Percentiles rank a stretch among this genome's conserved stretches.
Evolutionary conservation across 176 grass and related monocot species (phyloP).

Genomic region (Melocanna baccifera): DNA sequence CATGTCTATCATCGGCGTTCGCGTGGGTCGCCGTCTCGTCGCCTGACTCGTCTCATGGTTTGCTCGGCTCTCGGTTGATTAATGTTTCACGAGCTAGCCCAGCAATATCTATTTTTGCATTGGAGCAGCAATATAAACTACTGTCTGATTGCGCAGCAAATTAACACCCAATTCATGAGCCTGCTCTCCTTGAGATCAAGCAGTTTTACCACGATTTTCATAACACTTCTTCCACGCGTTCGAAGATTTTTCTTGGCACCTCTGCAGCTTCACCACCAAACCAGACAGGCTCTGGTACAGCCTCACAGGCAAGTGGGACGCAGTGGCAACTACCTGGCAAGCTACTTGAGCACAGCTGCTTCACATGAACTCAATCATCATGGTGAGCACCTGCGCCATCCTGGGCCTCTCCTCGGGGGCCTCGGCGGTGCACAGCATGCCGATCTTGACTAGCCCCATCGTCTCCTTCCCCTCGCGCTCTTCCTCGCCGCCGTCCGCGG

Average conservation of each 20-base stretch:
- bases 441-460: slow-evolving; percentile 69
- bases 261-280: background rate
- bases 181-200: background rate
- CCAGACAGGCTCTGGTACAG: no score
- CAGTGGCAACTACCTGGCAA: background rate
- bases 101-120: no score
- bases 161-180: background rate
- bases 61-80: no score
- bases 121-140: background rate
- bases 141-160: background rate
- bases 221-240: background rate
- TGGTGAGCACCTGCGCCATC: slow-evolving; percentile 54
- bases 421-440: slow-evolving; percentile 65
- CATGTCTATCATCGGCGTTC: no score
- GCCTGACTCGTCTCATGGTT: no score
- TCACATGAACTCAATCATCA: slow-evolving; percentile 66
- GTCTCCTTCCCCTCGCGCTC: slow-evolving; percentile 29
- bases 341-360: background rate
- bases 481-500: slow-evolving; percentile 19
- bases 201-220: background rate
- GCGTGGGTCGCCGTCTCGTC: no score
- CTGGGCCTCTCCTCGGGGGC: slow-evolving; percentile 53
- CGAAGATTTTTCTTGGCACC: background rate
- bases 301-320: background rate
- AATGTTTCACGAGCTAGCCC: no score